Percentiles rank a stretch among this genome's conserved stretches.
Conservation (phyloP, 192 early-diverging fungal species). For the Coemansia sp. region DNA sequence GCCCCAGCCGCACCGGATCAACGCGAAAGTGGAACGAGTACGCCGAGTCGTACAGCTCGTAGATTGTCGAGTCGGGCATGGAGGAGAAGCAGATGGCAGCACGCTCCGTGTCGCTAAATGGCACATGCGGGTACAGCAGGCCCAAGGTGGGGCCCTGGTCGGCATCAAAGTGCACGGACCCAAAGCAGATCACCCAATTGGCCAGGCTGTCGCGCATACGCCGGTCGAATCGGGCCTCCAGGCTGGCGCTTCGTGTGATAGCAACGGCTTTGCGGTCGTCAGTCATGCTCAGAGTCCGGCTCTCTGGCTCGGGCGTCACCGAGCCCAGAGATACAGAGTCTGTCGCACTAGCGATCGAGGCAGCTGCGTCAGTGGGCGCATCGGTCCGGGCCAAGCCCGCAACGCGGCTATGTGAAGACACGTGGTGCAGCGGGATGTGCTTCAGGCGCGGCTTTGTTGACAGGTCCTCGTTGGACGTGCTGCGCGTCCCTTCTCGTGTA, state of each 20-base stretch:
- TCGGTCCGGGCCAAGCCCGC: slow-evolving; percentile 3
- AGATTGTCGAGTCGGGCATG: slow-evolving; percentile 75
- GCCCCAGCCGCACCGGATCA: slow-evolving; percentile 47
- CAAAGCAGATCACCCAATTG: slow-evolving; percentile 70
- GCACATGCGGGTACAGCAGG: slow-evolving; percentile 68
- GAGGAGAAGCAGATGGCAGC: slow-evolving; percentile 78
- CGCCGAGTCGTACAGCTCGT: slow-evolving; percentile 71
- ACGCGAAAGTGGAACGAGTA: slow-evolving; percentile 72
- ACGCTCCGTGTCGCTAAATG: slow-evolving; percentile 64
- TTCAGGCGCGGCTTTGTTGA: neutral
- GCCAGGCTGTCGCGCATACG: slow-evolving; percentile 23
- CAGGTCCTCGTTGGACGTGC: slow-evolving; percentile 6
- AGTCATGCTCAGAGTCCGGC: slow-evolving; percentile 45
- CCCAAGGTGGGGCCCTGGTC: slow-evolving; percentile 76
- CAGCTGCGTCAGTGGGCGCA: neutral
- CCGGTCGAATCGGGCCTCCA: slow-evolving; percentile 44
- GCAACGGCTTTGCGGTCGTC: slow-evolving; percentile 22
- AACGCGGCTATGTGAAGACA: slow-evolving; percentile 20
- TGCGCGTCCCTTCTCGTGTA: slow-evolving; percentile 2
- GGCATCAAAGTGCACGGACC: slow-evolving; percentile 78
- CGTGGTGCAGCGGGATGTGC: slow-evolving; percentile 19
- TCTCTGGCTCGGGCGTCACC: slow-evolving; percentile 25
- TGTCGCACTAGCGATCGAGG: neutral
- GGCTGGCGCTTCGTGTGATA: slow-evolving; percentile 44
- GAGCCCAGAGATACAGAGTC: neutral